Conservation (phyloP, 2,329 filamentous ascomycete species). For the Aspergillus puulaauensis region DNA sequence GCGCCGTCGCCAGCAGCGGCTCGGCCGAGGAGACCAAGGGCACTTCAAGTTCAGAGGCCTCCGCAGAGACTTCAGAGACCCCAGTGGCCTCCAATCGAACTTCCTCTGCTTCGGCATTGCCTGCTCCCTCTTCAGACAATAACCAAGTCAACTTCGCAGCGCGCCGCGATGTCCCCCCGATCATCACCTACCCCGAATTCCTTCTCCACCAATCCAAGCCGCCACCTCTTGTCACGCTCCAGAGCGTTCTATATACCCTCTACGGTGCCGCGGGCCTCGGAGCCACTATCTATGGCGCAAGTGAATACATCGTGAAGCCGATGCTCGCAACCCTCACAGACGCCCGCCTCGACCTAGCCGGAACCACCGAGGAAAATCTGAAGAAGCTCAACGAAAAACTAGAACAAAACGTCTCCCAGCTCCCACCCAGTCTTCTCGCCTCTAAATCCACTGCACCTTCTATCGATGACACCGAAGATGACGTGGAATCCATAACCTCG, state of each 20-base stretch:
- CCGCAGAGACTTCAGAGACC: neutral
- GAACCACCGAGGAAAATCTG: constrained; percentile 53
- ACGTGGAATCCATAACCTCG: constrained; percentile 51
- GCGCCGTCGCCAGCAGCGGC: constrained; percentile 15
- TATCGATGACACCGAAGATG: constrained; percentile 32
- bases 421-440: constrained; percentile 39
- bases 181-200: constrained; percentile 68
- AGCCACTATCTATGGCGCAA: constrained; percentile 57
- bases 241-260: constrained; percentile 55
- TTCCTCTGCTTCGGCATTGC: constrained; percentile 6
- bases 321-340: constrained; percentile 56
- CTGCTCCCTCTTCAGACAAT: constrained; percentile 3
- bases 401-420: constrained; percentile 50
- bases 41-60: neutral
- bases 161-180: constrained; percentile 54
- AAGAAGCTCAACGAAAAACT: constrained; percentile 58
- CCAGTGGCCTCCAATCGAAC: neutral
- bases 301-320: constrained; percentile 59
- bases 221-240: constrained; percentile 60
- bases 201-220: constrained; percentile 59
- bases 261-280: constrained; percentile 58
- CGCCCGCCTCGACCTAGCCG: constrained; percentile 58
- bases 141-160: constrained; percentile 16
- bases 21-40: constrained; percentile 14
- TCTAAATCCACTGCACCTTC: neutral